Conservation (phyloP, 2,329 filamentous ascomycete species). For the Claviceps arundinis region DNA sequence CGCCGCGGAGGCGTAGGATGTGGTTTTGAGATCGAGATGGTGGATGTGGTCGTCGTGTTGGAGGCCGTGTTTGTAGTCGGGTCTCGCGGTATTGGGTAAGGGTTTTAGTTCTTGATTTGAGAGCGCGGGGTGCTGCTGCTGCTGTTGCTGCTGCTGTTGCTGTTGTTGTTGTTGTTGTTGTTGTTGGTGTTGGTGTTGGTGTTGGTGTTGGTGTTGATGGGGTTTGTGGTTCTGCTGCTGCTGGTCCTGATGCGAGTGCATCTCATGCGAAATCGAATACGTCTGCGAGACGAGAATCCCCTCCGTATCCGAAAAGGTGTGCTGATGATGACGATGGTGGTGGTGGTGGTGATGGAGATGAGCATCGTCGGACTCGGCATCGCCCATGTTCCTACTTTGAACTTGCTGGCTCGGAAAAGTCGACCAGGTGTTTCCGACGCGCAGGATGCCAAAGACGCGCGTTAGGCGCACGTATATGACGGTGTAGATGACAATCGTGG, state of each 20-base stretch:
- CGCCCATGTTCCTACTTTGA: neutral
- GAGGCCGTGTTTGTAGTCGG: too few species aligned
- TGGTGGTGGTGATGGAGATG: neutral
- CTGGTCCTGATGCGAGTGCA: neutral
- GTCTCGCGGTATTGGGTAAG: too few species aligned
- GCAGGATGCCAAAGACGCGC: conserved; percentile 5
- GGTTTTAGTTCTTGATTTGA: too few species aligned
- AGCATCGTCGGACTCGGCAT: neutral
- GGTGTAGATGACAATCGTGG: conserved; percentile 24
- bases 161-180: too few species aligned
- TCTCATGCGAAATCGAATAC: conserved; percentile 3
- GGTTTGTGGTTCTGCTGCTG: too few species aligned
- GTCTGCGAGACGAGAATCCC: conserved; percentile 4
- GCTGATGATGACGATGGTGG: neutral
- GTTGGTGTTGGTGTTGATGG: too few species aligned
- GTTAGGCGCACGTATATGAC: conserved; percentile 20
- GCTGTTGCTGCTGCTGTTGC: too few species aligned
- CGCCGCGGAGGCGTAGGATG: too few species aligned
- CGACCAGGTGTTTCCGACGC: neutral
- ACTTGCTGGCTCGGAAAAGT: neutral
- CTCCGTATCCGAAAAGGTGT: conserved; percentile 1
- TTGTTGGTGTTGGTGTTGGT: too few species aligned
- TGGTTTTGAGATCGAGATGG: neutral
- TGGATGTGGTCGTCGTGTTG: neutral
- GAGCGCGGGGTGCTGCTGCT: neutral